phyloP scores from a whole-genome alignment of 768 basidiomycete species.

The Tricholoma terreum region DNA sequence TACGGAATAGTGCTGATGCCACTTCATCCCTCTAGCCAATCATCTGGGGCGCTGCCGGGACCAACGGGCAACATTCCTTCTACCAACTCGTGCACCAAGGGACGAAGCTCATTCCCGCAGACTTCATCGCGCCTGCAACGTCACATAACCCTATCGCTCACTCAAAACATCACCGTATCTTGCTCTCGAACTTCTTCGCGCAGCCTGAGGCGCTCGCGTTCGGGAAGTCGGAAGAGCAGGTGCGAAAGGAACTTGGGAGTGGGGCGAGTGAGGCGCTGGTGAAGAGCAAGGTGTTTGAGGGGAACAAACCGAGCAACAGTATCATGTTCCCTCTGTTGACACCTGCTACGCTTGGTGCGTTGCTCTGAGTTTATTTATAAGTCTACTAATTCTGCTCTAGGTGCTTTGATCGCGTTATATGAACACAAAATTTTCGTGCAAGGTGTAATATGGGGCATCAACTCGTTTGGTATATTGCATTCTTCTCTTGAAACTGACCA shows the following conservation, averaged over 20 bases:
- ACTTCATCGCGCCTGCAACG: slow-evolving; percentile 88
- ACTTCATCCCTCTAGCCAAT: slow-evolving; percentile 62
- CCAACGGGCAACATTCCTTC: slow-evolving; percentile 99
- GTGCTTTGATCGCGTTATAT: slow-evolving; percentile 84
- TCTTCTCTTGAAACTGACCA: not conserved
- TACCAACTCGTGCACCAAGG: slow-evolving; percentile 97
- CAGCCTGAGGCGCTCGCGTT: slow-evolving; percentile 98
- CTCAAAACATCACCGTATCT: slow-evolving; percentile 95
- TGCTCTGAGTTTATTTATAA: slow-evolving; percentile 5
- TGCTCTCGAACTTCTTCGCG: slow-evolving; percentile 97
- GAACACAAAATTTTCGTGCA: slow-evolving; percentile 99
- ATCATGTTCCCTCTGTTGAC: slow-evolving; percentile 94
- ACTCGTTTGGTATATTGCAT: slow-evolving; percentile 82
- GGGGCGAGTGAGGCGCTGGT: slow-evolving; percentile 79
- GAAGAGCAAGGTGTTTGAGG: slow-evolving; percentile 98
- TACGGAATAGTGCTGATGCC: not conserved
- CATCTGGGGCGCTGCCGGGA: slow-evolving; percentile 98
- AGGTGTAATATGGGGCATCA: slow-evolving; percentile 97
- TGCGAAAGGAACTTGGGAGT: slow-evolving; percentile 61
- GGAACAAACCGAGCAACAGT: slow-evolving; percentile 95
- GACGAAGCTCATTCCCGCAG: slow-evolving; percentile 87
- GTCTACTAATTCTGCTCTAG: slow-evolving; percentile 20
- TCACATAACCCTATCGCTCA: slow-evolving; percentile 84
- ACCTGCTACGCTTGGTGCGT: slow-evolving; percentile 77
- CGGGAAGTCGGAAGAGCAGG: slow-evolving; percentile 92